These are phyloP conservation scores for Pulicaria dysenterica DNA, from an alignment of 129 eudicot genomes.

Conservation along the genomic window DNA sequence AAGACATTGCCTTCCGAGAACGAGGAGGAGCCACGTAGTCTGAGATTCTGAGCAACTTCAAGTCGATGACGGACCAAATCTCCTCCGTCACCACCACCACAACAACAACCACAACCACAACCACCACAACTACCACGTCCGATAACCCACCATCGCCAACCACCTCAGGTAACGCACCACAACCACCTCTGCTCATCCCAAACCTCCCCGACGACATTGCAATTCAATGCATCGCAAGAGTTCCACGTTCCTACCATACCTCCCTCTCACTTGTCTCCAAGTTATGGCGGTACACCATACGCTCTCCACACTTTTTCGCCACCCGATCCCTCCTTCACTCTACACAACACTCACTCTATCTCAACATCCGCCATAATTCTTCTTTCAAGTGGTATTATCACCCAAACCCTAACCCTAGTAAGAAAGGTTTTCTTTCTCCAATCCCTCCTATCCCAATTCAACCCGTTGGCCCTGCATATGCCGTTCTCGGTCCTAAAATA, in stretches of 20 bases:
- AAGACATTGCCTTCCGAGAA: constrained; percentile 7
- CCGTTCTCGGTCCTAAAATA: constrained; percentile 52
- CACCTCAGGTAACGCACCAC: constrained; percentile 31
- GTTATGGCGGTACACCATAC: constrained; percentile 56
- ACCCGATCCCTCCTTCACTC: constrained; percentile 61
- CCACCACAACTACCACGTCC: constrained; percentile 32
- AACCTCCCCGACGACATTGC: constrained; percentile 78
- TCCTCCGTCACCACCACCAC: constrained; percentile 30
- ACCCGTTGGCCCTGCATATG: constrained; percentile 63
- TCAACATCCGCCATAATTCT: constrained; percentile 59
- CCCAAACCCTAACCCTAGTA: constrained; percentile 38
- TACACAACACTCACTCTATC: constrained; percentile 62
- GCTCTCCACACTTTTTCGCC: constrained; percentile 62
- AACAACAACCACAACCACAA: constrained; percentile 29
- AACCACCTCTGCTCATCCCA: constrained; percentile 47
- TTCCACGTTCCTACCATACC: constrained; percentile 65
- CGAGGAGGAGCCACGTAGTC: neutral
- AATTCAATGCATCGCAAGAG: constrained; percentile 76
- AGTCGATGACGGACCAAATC: constrained; percentile 43
- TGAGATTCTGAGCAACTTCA: constrained; percentile 15
- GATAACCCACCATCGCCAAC: neutral
- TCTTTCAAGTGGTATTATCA: constrained; percentile 60
- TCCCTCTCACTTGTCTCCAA: constrained; percentile 64
- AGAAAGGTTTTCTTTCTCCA: constrained; percentile 30
- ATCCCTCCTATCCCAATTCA: constrained; percentile 48